A percentile compares a stretch with the other conserved stretches of the same genome.
Evolutionary conservation across 495 filamentous ascomycete genomes (phyloP).

Genomic region (Terfezia boudieri): DNA sequence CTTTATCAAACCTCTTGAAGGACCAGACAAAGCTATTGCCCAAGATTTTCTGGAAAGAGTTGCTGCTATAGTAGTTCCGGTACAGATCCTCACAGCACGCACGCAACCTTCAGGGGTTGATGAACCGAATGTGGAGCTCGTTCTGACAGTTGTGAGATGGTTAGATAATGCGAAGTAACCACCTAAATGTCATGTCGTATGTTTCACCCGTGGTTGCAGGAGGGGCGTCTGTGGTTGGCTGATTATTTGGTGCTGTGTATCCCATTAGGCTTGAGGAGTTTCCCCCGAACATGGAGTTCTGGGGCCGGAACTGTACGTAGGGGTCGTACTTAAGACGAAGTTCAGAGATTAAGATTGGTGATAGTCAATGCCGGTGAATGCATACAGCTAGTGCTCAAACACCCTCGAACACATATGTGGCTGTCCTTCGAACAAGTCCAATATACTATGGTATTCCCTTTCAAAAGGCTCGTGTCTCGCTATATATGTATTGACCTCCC

Average conservation of each 20-base stretch:
- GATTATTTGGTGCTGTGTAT: too few species aligned
- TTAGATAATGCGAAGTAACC: slow-evolving; percentile 42
- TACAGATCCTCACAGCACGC: background rate
- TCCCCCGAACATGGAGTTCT: slow-evolving; percentile 48
- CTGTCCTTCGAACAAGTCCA: slow-evolving; percentile 52
- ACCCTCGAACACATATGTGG: slow-evolving; percentile 38
- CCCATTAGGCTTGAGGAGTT: slow-evolving; percentile 41
- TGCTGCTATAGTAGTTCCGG: slow-evolving; percentile 35
- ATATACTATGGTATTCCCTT: slow-evolving; percentile 51
- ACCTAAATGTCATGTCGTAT: slow-evolving; percentile 40
- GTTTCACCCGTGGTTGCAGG: background rate
- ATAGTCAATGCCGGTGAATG: slow-evolving; percentile 58
- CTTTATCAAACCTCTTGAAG: slow-evolving; percentile 54
- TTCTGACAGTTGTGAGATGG: background rate
- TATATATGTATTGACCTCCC: background rate
- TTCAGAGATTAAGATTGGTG: background rate
- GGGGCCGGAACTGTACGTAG: slow-evolving; percentile 16
- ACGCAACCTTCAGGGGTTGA: background rate
- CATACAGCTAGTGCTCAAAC: slow-evolving; percentile 53
- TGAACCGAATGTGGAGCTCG: background rate
- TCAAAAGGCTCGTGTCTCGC: background rate
- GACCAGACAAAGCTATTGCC: slow-evolving; percentile 32
- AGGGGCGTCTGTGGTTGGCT: too few species aligned
- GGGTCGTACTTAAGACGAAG: background rate
- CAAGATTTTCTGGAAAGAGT: slow-evolving; percentile 53